Evolutionary conservation across 805 yeast genomes (phyloP), one percentile per base, ranked within the genome.

Genomic region (Teunomyces stri): DNA sequence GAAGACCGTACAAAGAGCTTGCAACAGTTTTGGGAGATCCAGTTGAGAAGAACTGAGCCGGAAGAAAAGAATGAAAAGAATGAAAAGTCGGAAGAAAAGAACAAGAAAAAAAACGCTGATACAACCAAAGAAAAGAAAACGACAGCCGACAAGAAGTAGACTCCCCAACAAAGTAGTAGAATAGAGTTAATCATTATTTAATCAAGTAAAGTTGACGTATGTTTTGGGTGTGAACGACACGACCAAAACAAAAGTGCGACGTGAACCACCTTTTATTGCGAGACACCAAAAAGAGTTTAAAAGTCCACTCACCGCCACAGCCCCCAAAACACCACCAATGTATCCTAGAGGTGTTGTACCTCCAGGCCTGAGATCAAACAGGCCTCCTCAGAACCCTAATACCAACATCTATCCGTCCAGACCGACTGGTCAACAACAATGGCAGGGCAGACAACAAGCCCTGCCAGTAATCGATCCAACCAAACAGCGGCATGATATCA

Each of bases 1-100:
- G 79, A 69, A 18, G 65, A 60, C 13, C 66, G 78, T 47, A 48
- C 64, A 10, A 61, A 63, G 47, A 60, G 57, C 40, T 69, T 71
- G 51, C 45, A 63, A 13, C 57, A 57, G 31, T 50, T 69, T 50
- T 73, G 78, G 78, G 66, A 69, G 44, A 58, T 58, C 50, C 58
- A 57, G 18, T 49, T 45, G 15, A 49, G 47, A 9, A 39, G 48
- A 28, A 45, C 36, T 6, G 51, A 47, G 30, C 34, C 34, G 16
- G 38, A 43, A 16, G 46, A 35, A 41, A 22, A 36, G 13, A 33
- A 27, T n/a, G 43, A 40, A 16, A 49, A 42, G 35, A 44, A 37
- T 29, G 35, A 46, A 40, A 44, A 28, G 27, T 29, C 41, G 25
- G 44, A n/a, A 13, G 22, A 39, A 12, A 34, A 15, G 20, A 7